Conservation (phyloP, 139 green algal species). For the Chlamydomonas sp. region DNA sequence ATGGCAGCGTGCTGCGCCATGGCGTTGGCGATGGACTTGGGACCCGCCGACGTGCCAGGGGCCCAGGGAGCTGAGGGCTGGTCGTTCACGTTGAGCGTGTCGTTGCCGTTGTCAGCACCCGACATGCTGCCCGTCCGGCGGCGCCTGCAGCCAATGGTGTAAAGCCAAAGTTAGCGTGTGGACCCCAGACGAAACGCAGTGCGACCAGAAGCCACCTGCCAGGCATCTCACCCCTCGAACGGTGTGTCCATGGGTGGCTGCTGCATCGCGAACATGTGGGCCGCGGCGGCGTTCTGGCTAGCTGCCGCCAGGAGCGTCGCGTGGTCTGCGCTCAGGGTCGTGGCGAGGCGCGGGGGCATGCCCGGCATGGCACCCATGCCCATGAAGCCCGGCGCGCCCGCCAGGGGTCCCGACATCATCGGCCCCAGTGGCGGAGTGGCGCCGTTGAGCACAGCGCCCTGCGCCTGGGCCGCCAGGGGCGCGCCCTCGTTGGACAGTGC, state of each 20-base stretch:
- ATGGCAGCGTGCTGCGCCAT: slow-evolving; percentile 34
- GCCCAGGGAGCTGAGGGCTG: background rate
- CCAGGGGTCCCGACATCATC: background rate
- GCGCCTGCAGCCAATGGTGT: background rate
- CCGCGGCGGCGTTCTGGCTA: slow-evolving; percentile 4
- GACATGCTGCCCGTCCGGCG: slow-evolving; percentile 18
- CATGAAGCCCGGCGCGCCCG: background rate
- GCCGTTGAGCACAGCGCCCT: background rate
- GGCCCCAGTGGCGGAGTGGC: background rate
- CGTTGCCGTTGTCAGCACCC: slow-evolving; percentile 1
- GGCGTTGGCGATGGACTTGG: background rate
- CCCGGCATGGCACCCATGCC: slow-evolving; percentile 6
- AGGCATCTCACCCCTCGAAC: too few species aligned
- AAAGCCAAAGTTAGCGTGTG: background rate
- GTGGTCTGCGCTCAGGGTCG: slow-evolving; percentile 26
- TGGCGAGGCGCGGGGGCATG: background rate
- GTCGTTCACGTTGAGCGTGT: slow-evolving; percentile 22
- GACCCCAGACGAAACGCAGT: background rate
- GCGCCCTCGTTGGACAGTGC: slow-evolving; percentile 4
- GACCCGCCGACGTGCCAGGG: background rate
- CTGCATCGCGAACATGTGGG: slow-evolving; percentile 33
- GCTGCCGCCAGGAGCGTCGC: slow-evolving; percentile 21
- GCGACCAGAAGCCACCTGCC: too few species aligned
- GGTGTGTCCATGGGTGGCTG: background rate
- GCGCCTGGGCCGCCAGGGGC: slow-evolving; percentile 12